These are phyloP conservation scores for Tinospora cordifolia DNA, from an alignment of 164 flowering plant genomes.

Conservation along the genomic window DNA sequence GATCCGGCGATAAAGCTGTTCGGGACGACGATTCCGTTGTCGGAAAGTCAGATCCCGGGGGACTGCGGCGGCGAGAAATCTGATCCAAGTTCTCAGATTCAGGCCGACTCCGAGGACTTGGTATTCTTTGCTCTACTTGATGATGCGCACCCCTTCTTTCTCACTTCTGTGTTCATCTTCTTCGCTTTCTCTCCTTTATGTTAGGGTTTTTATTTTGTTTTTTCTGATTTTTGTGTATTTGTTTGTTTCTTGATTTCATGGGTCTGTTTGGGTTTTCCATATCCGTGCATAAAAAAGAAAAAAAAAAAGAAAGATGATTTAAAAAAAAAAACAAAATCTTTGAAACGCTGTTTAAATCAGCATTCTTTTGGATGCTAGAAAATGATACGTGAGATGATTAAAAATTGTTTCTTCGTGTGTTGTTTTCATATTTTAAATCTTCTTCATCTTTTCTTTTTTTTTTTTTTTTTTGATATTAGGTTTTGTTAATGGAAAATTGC, in stretches of 20 bases:
- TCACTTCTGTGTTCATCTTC: not conserved
- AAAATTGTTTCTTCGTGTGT: not conserved
- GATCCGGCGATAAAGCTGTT: constrained; percentile 48
- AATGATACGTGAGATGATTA: not conserved
- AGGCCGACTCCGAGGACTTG: constrained; percentile 2
- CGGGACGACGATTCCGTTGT: constrained; percentile 39
- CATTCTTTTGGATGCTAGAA: too few species aligned
- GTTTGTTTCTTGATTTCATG: not conserved
- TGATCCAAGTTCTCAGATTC: not conserved
- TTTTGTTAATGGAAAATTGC: too few species aligned
- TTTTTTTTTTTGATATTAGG: not conserved
- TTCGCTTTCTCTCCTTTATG: not conserved
- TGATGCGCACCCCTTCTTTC: too few species aligned
- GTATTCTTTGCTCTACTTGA: not conserved
- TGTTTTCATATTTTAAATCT: not conserved
- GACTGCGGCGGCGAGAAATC: constrained; percentile 20
- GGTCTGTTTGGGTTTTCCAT: not conserved
- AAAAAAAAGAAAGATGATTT: too few species aligned
- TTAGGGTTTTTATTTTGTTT: not conserved
- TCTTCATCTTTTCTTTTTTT: not conserved
- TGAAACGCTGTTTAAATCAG: too few species aligned
- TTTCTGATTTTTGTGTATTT: not conserved
- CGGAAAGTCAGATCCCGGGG: constrained; percentile 14
- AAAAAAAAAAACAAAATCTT: too few species aligned
- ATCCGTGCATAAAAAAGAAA: not conserved